These are phyloP conservation scores for Epichloe glyceriae DNA, from an alignment of 2,329 filamentous ascomycete genomes.

Conservation along the genomic window DNA sequence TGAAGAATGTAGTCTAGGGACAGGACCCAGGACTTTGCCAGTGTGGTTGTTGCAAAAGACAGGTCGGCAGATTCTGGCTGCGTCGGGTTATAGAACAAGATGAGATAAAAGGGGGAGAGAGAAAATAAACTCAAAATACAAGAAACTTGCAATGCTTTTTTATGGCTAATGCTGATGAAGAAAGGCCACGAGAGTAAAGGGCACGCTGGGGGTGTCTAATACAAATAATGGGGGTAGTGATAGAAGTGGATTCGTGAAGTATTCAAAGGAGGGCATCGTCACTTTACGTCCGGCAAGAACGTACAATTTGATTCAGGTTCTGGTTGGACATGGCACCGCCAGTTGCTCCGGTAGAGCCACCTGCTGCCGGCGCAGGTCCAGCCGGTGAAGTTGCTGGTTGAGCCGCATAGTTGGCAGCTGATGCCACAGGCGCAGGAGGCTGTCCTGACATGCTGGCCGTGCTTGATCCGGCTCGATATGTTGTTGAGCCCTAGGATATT, in stretches of 20 bases:
- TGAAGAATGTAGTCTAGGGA: background rate
- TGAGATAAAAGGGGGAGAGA: background rate
- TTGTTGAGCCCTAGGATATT: background rate
- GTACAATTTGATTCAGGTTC: slow-evolving; percentile 91
- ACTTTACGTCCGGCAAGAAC: slow-evolving; percentile 18
- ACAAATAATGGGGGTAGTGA: background rate
- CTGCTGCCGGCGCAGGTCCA: slow-evolving; percentile 16
- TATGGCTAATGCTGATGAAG: background rate
- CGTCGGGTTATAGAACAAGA: background rate
- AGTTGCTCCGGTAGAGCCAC: slow-evolving; percentile 17
- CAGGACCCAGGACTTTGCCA: background rate
- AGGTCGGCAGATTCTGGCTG: background rate
- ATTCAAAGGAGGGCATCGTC: slow-evolving; percentile 9
- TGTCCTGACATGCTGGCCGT: slow-evolving; percentile 22
- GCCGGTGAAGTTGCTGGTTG: slow-evolving; percentile 23
- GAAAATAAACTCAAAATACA: no score
- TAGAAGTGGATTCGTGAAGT: background rate
- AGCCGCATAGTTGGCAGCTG: slow-evolving; percentile 18
- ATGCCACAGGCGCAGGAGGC: slow-evolving; percentile 15
- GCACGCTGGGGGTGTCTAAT: background rate
- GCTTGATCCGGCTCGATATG: background rate
- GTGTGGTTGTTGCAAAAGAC: background rate
- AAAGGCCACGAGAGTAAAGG: background rate
- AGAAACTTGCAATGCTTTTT: no score
- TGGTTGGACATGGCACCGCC: slow-evolving; percentile 56